These are phyloP conservation scores for Candida argentea DNA, from an alignment of 805 yeast genomes.

Conservation along the genomic window DNA sequence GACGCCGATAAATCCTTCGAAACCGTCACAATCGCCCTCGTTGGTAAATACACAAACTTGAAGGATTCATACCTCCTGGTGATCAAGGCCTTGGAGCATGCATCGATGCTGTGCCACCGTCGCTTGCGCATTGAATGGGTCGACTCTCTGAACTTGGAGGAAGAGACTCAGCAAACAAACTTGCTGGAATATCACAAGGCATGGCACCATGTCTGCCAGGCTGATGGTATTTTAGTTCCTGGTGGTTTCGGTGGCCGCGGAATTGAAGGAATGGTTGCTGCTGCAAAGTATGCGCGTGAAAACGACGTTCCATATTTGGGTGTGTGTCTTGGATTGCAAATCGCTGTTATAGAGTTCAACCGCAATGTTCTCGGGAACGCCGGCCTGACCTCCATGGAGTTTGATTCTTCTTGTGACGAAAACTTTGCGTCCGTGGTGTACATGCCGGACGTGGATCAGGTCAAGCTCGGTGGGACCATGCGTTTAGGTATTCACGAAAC, in stretches of 20 bases:
- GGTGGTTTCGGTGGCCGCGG: slow-evolving; percentile 98
- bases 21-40: slow-evolving; percentile 87
- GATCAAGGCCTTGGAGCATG: slow-evolving; percentile 90
- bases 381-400: slow-evolving; percentile 75
- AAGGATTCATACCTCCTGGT: slow-evolving; percentile 94
- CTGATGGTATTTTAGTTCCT: slow-evolving; percentile 95
- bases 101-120: slow-evolving; percentile 82
- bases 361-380: slow-evolving; percentile 65
- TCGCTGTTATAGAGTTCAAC: slow-evolving; percentile 90
- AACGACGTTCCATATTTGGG: slow-evolving; percentile 91
- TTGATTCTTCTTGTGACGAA: slow-evolving; percentile 52
- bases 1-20: slow-evolving; percentile 77
- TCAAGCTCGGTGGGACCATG: slow-evolving; percentile 97
- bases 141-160: slow-evolving; percentile 85
- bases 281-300: slow-evolving; percentile 98
- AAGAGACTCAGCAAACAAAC: slow-evolving; percentile 48
- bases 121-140: slow-evolving; percentile 90
- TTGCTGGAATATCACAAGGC: slow-evolving; percentile 85
- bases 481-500: slow-evolving; percentile 93
- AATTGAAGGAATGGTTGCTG: slow-evolving; percentile 95
- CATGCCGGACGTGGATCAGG: slow-evolving; percentile 98
- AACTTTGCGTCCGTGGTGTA: slow-evolving; percentile 73
- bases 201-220: slow-evolving; percentile 87
- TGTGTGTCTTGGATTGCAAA: slow-evolving; percentile 93
- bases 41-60: slow-evolving; percentile 93